Evolutionary conservation across 2,329 filamentous ascomycete species (phyloP).

Genomic region (Cladosporium sp.): DNA sequence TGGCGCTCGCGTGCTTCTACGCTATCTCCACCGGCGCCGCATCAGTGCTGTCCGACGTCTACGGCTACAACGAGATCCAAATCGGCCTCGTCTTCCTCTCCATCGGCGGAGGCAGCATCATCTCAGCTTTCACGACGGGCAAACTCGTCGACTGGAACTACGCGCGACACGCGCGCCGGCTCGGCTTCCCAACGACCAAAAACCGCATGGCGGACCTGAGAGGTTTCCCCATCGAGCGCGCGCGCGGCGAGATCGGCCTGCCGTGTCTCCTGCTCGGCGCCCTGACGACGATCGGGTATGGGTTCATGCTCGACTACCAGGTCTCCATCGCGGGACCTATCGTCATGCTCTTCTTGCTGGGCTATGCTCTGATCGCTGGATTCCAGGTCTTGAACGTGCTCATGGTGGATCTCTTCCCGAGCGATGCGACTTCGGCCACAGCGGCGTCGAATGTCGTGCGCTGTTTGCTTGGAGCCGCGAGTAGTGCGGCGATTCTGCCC

Average conservation of each 20-base stretch:
- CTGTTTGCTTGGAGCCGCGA: constrained; percentile 42
- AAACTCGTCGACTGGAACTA: constrained; percentile 44
- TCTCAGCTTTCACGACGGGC: constrained; percentile 38
- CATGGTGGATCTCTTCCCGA: constrained; percentile 43
- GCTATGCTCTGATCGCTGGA: constrained; percentile 36
- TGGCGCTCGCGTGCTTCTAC: constrained; percentile 41
- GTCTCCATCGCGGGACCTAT: constrained; percentile 26
- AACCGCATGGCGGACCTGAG: constrained; percentile 35
- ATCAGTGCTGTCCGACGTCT: constrained; percentile 33
- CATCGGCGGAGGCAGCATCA: constrained; percentile 37
- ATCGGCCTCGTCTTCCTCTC: constrained; percentile 43
- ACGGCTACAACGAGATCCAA: constrained; percentile 38
- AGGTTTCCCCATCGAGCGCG: constrained; percentile 42
- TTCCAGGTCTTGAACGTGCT: constrained; percentile 46
- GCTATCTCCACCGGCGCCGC: constrained; percentile 39
- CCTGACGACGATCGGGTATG: constrained; percentile 36
- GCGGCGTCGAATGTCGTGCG: constrained; percentile 43
- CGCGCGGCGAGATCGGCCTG: constrained; percentile 38
- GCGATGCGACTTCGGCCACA: constrained; percentile 38
- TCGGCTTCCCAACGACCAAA: constrained; percentile 32
- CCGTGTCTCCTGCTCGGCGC: constrained; percentile 33
- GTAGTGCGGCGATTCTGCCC: constrained; percentile 36
- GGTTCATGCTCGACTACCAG: constrained; percentile 37
- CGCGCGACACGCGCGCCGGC: constrained; percentile 30
- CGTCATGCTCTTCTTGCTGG: constrained; percentile 26